Percentiles rank a stretch among this genome's conserved stretches.
Evolutionary conservation across 2,329 filamentous ascomycete species (phyloP).

Genomic region (Phialophora tarda): DNA sequence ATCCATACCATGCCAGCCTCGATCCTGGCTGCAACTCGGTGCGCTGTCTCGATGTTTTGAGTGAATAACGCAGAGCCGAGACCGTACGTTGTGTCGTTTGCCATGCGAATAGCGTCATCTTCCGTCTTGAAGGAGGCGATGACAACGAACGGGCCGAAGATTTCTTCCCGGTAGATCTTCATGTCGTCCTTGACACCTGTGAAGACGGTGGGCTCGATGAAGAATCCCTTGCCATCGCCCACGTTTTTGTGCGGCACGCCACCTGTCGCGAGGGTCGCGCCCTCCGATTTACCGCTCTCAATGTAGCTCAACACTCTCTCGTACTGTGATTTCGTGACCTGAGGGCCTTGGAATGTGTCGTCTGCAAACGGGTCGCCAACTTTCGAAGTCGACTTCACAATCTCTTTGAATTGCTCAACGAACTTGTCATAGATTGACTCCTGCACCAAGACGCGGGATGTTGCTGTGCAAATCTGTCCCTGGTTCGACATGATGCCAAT

Average conservation of each 20-base stretch:
- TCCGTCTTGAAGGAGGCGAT: conserved; percentile 49
- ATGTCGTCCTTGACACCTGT: conserved; percentile 46
- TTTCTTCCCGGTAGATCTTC: conserved; percentile 50
- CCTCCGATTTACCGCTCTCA: conserved; percentile 50
- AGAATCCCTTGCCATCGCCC: conserved; percentile 48
- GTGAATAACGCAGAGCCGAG: conserved; percentile 53
- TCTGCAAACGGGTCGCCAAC: conserved; percentile 52
- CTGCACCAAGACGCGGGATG: conserved; percentile 63
- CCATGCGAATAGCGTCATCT: conserved; percentile 47
- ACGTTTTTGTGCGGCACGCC: conserved; percentile 45
- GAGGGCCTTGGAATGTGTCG: conserved; percentile 53
- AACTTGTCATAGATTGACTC: conserved; percentile 57
- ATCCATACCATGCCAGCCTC: conserved; percentile 56
- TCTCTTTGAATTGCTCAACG: conserved; percentile 46
- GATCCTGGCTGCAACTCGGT: conserved; percentile 51
- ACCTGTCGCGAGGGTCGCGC: conserved; percentile 48
- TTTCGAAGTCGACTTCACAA: conserved; percentile 45
- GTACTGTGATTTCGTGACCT: conserved; percentile 53
- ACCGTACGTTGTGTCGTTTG: conserved; percentile 52
- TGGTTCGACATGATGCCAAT: conserved; percentile 64
- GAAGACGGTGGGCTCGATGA: conserved; percentile 50
- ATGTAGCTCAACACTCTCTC: conserved; percentile 53
- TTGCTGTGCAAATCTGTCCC: conserved; percentile 66
- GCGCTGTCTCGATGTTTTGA: conserved; percentile 48
- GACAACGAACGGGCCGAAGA: conserved; percentile 53